Evolutionary conservation across 2,329 filamentous ascomycete species (phyloP).

Genomic region (Stromatinia cepivora): DNA sequence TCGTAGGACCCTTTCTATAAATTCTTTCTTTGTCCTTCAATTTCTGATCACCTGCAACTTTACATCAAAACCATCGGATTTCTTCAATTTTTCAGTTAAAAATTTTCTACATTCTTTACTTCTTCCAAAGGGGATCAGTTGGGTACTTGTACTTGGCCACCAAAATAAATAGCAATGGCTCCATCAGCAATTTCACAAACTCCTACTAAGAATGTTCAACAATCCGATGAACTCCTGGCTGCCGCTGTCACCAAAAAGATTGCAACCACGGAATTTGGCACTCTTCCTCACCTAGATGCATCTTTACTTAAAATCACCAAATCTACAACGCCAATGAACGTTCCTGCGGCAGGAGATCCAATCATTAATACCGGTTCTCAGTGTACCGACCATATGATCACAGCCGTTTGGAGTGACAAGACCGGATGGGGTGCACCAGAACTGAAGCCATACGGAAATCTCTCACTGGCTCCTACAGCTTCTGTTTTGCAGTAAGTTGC

Average conservation of each 20-base stretch:
- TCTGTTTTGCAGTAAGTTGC: constrained; percentile 64
- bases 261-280: constrained; percentile 51
- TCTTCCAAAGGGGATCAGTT: not conserved
- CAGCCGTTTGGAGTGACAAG: constrained; percentile 63
- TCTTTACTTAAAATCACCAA: constrained; percentile 59
- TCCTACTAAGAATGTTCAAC: constrained; percentile 43
- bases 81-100: not conserved
- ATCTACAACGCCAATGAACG: constrained; percentile 52
- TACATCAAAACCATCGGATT: not conserved
- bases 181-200: constrained; percentile 47
- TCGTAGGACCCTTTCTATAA: not conserved
- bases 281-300: constrained; percentile 51
- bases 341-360: constrained; percentile 51
- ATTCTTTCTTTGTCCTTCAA: constrained; percentile 13
- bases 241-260: constrained; percentile 53
- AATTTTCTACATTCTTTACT: constrained; percentile 9
- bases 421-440: constrained; percentile 73
- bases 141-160: not conserved
- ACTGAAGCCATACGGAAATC: constrained; percentile 74
- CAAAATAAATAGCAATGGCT: constrained; percentile 44
- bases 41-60: not conserved
- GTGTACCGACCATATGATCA: constrained; percentile 84
- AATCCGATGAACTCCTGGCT: constrained; percentile 54
- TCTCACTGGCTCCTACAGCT: constrained; percentile 77
- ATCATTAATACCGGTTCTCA: constrained; percentile 38